A percentile compares a stretch with the other conserved stretches of the same genome.
Conservation (phyloP, 2,329 filamentous ascomycete genomes). For the Biscogniauxia marginata region DNA sequence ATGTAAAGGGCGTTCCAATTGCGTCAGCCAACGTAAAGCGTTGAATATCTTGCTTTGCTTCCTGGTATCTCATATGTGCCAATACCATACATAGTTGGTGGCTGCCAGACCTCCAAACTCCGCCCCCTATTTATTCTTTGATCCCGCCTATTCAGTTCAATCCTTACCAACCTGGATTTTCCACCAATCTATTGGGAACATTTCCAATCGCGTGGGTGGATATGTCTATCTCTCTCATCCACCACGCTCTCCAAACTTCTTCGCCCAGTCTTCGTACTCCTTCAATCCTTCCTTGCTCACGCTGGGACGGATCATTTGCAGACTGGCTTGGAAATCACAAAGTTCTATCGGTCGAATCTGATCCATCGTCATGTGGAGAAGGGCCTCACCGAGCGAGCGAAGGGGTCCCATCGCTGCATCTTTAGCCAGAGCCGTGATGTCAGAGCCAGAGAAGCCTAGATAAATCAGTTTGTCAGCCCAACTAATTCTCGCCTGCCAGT, state of each 20-base stretch:
- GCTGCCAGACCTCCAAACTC: neutral
- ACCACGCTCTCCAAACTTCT: slow-evolving; percentile 87
- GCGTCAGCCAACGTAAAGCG: no score
- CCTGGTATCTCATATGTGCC: no score
- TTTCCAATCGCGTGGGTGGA: neutral
- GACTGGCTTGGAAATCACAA: slow-evolving; percentile 78
- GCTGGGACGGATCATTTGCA: slow-evolving; percentile 83
- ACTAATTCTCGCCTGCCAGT: no score
- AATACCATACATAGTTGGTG: no score
- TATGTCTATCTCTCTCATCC: slow-evolving; percentile 49
- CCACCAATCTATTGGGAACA: neutral
- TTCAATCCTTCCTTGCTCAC: slow-evolving; percentile 82
- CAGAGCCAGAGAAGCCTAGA: slow-evolving; percentile 91
- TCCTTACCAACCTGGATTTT: no score
- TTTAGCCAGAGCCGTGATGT: slow-evolving; percentile 94
- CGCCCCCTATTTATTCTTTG: neutral
- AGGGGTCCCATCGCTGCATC: slow-evolving; percentile 97
- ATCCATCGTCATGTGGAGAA: slow-evolving; percentile 90
- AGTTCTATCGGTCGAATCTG: slow-evolving; percentile 86
- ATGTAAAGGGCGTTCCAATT: no score
- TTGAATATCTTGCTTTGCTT: no score
- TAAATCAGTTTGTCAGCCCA: no score
- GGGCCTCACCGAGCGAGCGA: slow-evolving; percentile 81
- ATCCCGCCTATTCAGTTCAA: neutral
- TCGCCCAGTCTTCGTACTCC: slow-evolving; percentile 92